These are phyloP conservation scores for Castanospermum australe DNA, from an alignment of 306 rosid genomes.

Conservation along the genomic window DNA sequence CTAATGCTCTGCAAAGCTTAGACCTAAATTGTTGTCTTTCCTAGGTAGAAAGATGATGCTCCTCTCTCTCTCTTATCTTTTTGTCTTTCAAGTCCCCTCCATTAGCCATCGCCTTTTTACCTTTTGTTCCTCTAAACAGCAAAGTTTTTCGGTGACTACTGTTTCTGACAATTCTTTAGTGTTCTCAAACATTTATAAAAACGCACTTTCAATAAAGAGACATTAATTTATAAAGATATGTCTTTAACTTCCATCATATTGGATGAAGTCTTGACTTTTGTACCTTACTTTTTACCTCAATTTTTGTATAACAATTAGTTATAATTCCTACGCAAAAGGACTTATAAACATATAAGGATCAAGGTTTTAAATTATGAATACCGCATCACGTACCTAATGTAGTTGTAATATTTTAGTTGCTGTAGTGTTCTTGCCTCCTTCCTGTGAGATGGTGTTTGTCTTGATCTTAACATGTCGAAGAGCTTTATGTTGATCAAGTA, in stretches of 20 bases:
- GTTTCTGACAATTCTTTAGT: conserved; percentile 38
- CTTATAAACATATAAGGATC: too few relatives aligned
- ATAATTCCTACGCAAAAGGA: too few relatives aligned
- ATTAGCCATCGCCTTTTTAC: conserved; percentile 35
- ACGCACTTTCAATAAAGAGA: conserved; percentile 28
- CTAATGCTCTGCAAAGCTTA: conserved; percentile 36
- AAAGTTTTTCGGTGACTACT: conserved; percentile 16
- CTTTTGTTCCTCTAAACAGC: conserved; percentile 16
- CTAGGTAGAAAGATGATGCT: conserved; percentile 28
- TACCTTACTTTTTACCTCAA: background rate
- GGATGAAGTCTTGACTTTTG: too few relatives aligned
- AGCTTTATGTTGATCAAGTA: too few relatives aligned
- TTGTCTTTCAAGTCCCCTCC: conserved; percentile 38
- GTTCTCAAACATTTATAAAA: conserved; percentile 20
- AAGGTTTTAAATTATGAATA: too few relatives aligned
- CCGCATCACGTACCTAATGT: too few relatives aligned
- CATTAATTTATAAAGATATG: background rate
- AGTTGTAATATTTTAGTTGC: too few relatives aligned
- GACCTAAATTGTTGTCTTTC: conserved; percentile 47
- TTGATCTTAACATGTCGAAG: too few relatives aligned
- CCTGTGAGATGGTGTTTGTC: too few relatives aligned
- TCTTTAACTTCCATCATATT: background rate
- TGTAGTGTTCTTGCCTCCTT: too few relatives aligned
- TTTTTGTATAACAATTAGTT: too few relatives aligned
- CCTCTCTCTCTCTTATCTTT: conserved; percentile 21